Base-by-base conservation (phyloP, 2,329 filamentous ascomycete genomes). In the Cercospora sp. region DNA sequence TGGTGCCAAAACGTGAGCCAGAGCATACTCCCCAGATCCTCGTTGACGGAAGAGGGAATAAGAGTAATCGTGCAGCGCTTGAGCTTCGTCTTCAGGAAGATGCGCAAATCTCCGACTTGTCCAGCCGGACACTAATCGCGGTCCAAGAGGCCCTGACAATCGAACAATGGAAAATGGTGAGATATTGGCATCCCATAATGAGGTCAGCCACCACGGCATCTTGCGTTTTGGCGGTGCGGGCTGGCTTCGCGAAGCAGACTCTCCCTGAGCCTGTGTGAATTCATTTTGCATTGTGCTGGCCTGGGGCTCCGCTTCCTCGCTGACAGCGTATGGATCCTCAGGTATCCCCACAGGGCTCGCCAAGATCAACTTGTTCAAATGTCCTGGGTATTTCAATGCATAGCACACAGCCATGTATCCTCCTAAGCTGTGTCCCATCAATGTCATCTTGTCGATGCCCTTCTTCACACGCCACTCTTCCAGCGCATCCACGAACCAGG, bases 371-470 rank as follows among this genome's bases (percentile, higher is more conserved):
- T 99, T 99, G 82, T 99, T 97, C 36, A 99, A 82, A 73, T 88
- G 92, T 13, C 94, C 94, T 0, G 95, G 95, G 76, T 99, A 99
- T 79, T 99, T 99, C 68, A 98, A 85, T 1, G 95, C 94, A 78
- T 99, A 99, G 20, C 93, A 94, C 0, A 97, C 91, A 4, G 94
- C 93, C 78, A 99, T 90, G 78, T 99, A 99, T 5, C 95, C 95
- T 65, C 95, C 95, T 58, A 99, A 84, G 57, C 92, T 97, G 82
- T 99, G 95, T 1, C 94, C 95, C 7, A 98, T 85, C 3, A 99
- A 85, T 0, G 95, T 99, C 77, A 99, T 97, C 71, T 91, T 90
- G 60, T 99, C 93, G 60, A 99, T 92, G 48, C 94, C 94, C 71
- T 90, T 89, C 77, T 92, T 88, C 73, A 92, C 87, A 66, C 95